phyloP scores from a whole-genome alignment of 306 rosid species.

The Cyamopsis tetragonoloba region DNA sequence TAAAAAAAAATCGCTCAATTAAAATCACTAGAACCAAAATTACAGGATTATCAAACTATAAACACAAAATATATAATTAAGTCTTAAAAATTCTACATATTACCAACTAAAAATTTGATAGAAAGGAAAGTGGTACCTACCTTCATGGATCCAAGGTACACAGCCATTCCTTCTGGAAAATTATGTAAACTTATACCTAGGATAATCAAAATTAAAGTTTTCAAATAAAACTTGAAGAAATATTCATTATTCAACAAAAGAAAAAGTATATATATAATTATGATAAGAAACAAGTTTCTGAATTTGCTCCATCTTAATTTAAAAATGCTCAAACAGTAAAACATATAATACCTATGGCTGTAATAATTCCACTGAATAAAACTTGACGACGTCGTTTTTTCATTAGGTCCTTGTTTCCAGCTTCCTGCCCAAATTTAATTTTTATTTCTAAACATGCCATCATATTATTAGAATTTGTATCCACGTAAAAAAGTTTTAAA shows the following conservation, averaged over 20 bases:
- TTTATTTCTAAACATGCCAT: constrained; percentile 44
- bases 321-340: constrained; percentile 13
- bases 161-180: constrained; percentile 99
- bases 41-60: no score
- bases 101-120: neutral
- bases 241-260: no score
- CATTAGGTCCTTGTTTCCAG: constrained; percentile 68
- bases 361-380: constrained; percentile 71
- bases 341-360: constrained; percentile 96
- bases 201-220: neutral
- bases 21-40: no score
- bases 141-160: constrained; percentile 95
- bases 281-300: neutral
- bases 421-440: constrained; percentile 48
- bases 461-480: constrained; percentile 28
- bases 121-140: no score
- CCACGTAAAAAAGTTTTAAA: no score
- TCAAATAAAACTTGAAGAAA: neutral
- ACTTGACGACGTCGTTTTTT: constrained; percentile 89
- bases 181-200: constrained; percentile 90
- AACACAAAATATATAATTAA: no score
- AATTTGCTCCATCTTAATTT: neutral
- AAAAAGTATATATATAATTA: neutral
- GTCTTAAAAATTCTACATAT: constrained; percentile 3
- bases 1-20: no score